A percentile compares a stretch with the other conserved stretches of the same genome.
phyloP scores from a whole-genome alignment of 129 eudicot genomes.

The Lactuca sativa region DNA sequence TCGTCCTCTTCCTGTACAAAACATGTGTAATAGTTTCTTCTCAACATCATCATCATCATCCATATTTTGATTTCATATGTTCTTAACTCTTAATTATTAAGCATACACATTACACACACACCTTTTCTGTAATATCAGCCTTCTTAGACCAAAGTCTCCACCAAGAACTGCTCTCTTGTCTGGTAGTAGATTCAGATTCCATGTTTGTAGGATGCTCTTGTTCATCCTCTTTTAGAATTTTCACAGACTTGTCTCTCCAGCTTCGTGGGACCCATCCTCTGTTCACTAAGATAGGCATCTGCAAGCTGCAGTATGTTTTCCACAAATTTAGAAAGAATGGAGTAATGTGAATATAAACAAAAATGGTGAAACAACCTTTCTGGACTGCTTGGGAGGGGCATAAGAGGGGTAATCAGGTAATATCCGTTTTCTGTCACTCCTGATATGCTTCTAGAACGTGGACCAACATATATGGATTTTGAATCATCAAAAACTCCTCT shows the following conservation, averaged over 20 bases:
- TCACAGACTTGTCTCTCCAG: constrained; percentile 71
- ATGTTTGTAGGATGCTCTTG: constrained; percentile 19
- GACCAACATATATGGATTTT: constrained; percentile 77
- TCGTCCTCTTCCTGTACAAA: constrained; percentile 32
- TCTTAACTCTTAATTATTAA: not conserved
- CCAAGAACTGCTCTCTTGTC: constrained; percentile 46
- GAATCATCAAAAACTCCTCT: constrained; percentile 79
- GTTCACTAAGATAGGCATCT: constrained; percentile 76
- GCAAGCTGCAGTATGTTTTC: constrained; percentile 44
- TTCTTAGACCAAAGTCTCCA: constrained; percentile 74
- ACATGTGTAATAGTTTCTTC: not conserved
- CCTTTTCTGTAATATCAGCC: constrained; percentile 45
- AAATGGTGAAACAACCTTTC: constrained; percentile 50
- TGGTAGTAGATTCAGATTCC: constrained; percentile 43
- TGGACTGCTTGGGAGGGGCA: constrained; percentile 57
- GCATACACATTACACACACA: not conserved
- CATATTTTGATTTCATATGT: not conserved
- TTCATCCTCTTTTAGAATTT: constrained; percentile 36
- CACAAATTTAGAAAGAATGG: not conserved
- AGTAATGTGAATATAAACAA: not conserved
- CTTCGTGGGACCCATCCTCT: constrained; percentile 98
- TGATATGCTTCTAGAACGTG: constrained; percentile 96
- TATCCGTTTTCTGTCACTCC: constrained; percentile 97
- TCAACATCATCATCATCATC: not conserved
- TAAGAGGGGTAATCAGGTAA: constrained; percentile 77